Conservation (phyloP, 2,329 filamentous ascomycete species). For the Colletotrichum somersetense region DNA sequence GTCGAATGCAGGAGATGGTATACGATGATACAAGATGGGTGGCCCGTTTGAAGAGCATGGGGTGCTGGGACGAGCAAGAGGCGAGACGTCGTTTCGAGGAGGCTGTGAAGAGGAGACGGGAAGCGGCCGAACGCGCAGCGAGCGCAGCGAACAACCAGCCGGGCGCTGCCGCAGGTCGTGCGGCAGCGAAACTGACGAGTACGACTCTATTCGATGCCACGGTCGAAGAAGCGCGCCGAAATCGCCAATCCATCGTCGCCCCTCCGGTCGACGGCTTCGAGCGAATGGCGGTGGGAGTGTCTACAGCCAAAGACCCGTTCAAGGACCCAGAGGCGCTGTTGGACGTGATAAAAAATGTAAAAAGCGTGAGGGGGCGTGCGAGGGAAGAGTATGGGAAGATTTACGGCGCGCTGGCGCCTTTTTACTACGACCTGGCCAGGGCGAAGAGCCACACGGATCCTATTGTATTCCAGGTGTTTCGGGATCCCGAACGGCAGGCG, state of each 20-base stretch:
- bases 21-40: constrained; percentile 99
- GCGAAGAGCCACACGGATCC: constrained; percentile 83
- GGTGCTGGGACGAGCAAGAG: constrained; percentile 90
- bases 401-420: constrained; percentile 88
- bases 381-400: constrained; percentile 92
- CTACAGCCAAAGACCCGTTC: constrained; percentile 58
- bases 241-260: constrained; percentile 51
- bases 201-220: constrained; percentile 82
- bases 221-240: constrained; percentile 72
- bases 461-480: constrained; percentile 86
- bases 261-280: constrained; percentile 78
- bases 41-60: constrained; percentile 85
- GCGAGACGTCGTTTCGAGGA: constrained; percentile 86
- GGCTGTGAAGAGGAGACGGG: constrained; percentile 70
- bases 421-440: constrained; percentile 85
- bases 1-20: constrained; percentile 95
- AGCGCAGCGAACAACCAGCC: constrained; percentile 43
- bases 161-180: constrained; percentile 42
- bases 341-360: constrained; percentile 75
- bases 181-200: constrained; percentile 50
- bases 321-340: constrained; percentile 75
- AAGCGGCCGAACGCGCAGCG: constrained; percentile 58
- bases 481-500: constrained; percentile 90
- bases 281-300: constrained; percentile 71
- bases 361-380: constrained; percentile 86